A percentile compares a stretch with the other conserved stretches of the same genome.
These are phyloP conservation scores for Arabidopsis lyrata DNA, from an alignment of 441 rosid genomes.

Conservation along the genomic window DNA sequence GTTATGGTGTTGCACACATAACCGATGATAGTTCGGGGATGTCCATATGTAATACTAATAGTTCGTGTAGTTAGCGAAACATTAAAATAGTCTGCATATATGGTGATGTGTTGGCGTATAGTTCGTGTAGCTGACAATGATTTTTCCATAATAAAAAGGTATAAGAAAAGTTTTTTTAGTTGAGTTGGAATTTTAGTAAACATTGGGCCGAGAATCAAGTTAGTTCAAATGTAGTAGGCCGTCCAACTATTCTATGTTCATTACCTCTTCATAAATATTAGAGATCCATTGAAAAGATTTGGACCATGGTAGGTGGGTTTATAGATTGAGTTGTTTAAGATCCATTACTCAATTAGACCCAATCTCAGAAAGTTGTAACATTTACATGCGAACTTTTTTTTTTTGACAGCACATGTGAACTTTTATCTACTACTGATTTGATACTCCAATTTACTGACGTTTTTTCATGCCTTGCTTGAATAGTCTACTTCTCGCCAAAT, in stretches of 20 bases:
- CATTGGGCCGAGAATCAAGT: constrained; percentile 10
- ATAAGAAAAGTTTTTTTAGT: too few species aligned
- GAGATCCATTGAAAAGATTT: constrained; percentile 1
- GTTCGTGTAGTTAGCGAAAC: too few species aligned
- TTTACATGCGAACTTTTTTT: background rate
- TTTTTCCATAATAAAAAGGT: too few species aligned
- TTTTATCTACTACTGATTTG: background rate
- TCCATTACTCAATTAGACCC: background rate
- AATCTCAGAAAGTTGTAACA: background rate
- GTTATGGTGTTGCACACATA: too few species aligned
- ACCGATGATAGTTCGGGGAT: too few species aligned
- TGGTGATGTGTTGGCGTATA: too few species aligned
- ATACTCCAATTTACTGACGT: background rate
- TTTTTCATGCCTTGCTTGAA: background rate
- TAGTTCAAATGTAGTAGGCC: background rate
- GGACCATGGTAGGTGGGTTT: constrained; percentile 4
- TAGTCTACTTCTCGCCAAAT: background rate
- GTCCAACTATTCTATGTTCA: background rate
- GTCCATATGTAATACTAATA: too few species aligned
- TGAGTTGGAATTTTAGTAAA: constrained; percentile 6
- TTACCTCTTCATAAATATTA: constrained; percentile 3
- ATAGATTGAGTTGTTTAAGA: background rate
- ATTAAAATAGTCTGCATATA: too few species aligned
- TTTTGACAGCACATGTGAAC: too few species aligned
- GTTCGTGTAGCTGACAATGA: too few species aligned